Base-by-base conservation (phyloP, 768 basidiomycete genomes). In the Daedaleopsis nitida region DNA sequence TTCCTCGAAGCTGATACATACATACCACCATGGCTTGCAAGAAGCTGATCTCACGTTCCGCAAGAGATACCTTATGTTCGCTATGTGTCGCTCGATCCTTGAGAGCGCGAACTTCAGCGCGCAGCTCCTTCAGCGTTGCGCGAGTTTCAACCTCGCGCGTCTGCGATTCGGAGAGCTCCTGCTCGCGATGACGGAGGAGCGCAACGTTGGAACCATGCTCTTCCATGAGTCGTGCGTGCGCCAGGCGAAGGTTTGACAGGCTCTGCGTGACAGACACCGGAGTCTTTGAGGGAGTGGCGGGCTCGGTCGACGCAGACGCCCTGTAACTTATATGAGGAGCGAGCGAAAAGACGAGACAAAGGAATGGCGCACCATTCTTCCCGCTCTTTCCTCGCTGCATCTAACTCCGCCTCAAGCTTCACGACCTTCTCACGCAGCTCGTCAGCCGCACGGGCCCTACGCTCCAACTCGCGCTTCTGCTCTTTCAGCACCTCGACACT, bases 401-500 rank as follows among this genome's bases (percentile, higher is more conserved):
- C 87, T 0, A 90, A 73, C 66, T 90, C 87, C 0, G 82, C 88
- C 65, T 91, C 87, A 35, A 91, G 72, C 44, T 73, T 74, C 1
- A 81, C 83, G 0, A 85, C 80, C 65, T 78, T 77, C 67, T 83
- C 83, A 27, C 86, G 75, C 55, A 90, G 69, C 42, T 80, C 81
- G 19, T 89, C 86, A 39, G 82, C 72, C 1, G 75, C 75, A 14
- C 65, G 66, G 9, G 86, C 73, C 65, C 81, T 86, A 16, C 75
- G 72, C 68, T 91, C 84, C 47, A 93, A 71, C 0, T 79, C 78
- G 6, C 85, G 78, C 63, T 92, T 91, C 73, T 93, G 88, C 69
- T 93, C 92, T 35, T 82, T 77, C 38, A 94, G 69, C 2, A 93
- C 86, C 60, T 91, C 89, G 3, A 89, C 74, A 64, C 83, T 86